Base-by-base conservation (phyloP, 257 asterid genomes). In the Echites panduratus region DNA sequence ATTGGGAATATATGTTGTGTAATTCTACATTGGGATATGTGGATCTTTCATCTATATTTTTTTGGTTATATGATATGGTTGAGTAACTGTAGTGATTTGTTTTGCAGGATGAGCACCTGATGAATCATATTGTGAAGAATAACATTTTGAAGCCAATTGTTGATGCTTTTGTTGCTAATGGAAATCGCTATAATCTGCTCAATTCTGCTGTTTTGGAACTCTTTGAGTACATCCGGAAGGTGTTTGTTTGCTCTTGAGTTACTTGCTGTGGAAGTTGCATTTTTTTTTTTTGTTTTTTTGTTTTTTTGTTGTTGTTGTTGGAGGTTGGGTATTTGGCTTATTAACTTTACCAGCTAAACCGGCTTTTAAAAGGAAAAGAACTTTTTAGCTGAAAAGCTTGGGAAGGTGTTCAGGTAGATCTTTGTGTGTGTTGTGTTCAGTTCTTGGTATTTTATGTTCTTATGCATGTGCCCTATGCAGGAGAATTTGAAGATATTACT, bases 191-290 rank as follows among this genome's bases (percentile, higher is more conserved):
- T 80, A 95, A 95, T 87, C 97, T 95, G 80, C 86, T 95, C 80
- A 92, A 95, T 83, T 95, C 99, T 68, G 95, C 96, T 13, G 86
- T 95, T 78, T 93, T 95, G 52, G 99, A 95, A 59, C 94, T 95
- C 75, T 83, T 95, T 50, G 99, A 95, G 73, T 86, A 80, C 78
- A 85, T 95, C 68, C 83, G 93, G 32, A 90, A 95, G 99, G 99
- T 95, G 75, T 50, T 65, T 59, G 38, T 82, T 57, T 52, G 0
- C 24, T 48, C 75, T 80, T 75, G 27, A 9, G 20, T 38, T n/a
- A 64, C 16, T 8, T 40, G 13, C 5, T 7, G 26, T 19, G 35
- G 68, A 62, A 32, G 45, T 35, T 16, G 26, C 47, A 3, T 11
- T 16, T 6, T 29, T 32, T 32, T 32, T 32, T 32, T 32, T 32